A percentile compares a stretch with the other conserved stretches of the same genome.
phyloP scores from a whole-genome alignment of 192 early-diverging fungal species.

The Podila clonocystis region DNA sequence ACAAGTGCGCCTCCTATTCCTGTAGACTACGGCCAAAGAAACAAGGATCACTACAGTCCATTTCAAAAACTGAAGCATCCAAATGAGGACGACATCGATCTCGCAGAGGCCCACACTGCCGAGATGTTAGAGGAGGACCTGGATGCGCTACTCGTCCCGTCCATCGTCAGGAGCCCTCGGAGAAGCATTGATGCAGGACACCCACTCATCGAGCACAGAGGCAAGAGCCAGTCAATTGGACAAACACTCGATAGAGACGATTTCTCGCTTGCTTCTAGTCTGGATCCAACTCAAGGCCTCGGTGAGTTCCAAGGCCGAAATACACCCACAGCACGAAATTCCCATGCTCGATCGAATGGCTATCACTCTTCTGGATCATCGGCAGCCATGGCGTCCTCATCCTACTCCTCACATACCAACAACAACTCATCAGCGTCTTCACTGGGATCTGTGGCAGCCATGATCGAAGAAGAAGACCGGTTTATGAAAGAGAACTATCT shows the following conservation, averaged over 20 bases:
- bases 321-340: background rate
- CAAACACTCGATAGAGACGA: conserved; percentile 17
- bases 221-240: conserved; percentile 20
- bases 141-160: conserved; percentile 32
- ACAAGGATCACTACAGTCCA: background rate
- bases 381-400: conserved; percentile 23
- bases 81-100: conserved; percentile 6
- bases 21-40: conserved; percentile 9
- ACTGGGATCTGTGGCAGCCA: conserved; percentile 27
- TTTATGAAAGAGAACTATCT: conserved; percentile 16
- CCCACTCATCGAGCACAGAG: background rate
- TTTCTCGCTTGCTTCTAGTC: background rate
- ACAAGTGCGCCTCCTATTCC: conserved; percentile 35
- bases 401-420: conserved; percentile 26
- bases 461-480: conserved; percentile 32
- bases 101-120: conserved; percentile 2
- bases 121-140: conserved; percentile 36
- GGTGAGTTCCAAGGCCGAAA: background rate
- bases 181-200: conserved; percentile 33
- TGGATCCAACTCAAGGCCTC: background rate
- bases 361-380: conserved; percentile 38
- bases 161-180: conserved; percentile 12
- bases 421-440: conserved; percentile 35
- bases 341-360: conserved; percentile 11
- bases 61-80: background rate